These are phyloP conservation scores for Sphaerobolus stellatus DNA, from an alignment of 1,284 basidiomycete species.

Conservation along the genomic window DNA sequence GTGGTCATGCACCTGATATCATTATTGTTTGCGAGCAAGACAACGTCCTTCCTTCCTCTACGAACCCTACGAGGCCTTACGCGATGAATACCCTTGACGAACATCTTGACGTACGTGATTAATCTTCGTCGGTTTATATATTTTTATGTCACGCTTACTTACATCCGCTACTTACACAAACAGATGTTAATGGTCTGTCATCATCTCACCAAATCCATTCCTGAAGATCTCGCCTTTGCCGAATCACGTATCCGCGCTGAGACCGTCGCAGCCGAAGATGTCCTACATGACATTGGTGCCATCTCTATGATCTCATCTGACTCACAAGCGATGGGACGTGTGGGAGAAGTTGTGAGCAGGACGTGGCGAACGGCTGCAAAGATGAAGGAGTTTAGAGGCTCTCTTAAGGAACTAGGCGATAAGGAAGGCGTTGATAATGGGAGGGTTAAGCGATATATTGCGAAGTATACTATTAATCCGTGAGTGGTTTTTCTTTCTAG, in stretches of 20 bases:
- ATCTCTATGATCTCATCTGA: conserved; percentile 97
- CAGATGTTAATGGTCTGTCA: conserved; percentile 60
- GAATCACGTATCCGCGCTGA: conserved; percentile 97
- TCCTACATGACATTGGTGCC: conserved; percentile 91
- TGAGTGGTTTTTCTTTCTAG: conserved; percentile 43
- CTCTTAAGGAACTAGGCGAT: conserved; percentile 65
- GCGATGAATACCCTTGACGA: conserved; percentile 93
- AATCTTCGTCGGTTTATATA: not conserved
- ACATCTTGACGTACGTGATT: conserved; percentile 81
- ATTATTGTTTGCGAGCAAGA: conserved; percentile 89
- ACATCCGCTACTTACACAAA: not conserved
- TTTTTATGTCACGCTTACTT: not conserved
- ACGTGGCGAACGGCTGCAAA: conserved; percentile 98
- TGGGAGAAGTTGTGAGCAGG: conserved; percentile 90
- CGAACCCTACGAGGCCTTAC: conserved; percentile 95
- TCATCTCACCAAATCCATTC: conserved; percentile 84
- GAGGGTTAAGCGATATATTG: conserved; percentile 96
- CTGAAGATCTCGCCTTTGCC: conserved; percentile 94
- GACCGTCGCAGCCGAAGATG: conserved; percentile 97
- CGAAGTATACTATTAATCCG: conserved; percentile 99
- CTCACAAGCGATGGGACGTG: conserved; percentile 96
- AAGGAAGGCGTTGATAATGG: conserved; percentile 75
- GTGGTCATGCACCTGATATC: conserved; percentile 97
- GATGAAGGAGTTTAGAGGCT: conserved; percentile 81
- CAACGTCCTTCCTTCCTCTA: conserved; percentile 96